phyloP scores from a whole-genome alignment of 1,284 basidiomycete species.

The Pascua sp. region DNA sequence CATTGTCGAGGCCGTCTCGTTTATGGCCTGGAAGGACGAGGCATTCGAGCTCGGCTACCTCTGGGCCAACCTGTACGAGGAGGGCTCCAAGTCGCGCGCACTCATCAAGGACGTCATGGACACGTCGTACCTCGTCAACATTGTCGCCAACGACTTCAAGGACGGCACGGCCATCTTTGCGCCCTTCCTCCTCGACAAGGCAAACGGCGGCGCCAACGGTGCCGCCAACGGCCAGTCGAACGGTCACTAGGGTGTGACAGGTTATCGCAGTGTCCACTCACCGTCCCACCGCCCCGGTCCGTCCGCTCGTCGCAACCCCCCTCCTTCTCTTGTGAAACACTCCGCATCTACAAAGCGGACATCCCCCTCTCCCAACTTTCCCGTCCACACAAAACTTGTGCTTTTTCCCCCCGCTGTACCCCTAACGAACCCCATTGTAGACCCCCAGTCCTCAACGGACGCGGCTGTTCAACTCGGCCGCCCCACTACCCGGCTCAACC shows the following conservation, averaged over 20 bases:
- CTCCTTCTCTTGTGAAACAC: neutral
- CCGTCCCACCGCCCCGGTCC: neutral
- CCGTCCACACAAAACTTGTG: neutral
- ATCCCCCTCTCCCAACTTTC: neutral
- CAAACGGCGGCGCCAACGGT: neutral
- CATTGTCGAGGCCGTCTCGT: conserved; percentile 79
- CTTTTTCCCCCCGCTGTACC: neutral
- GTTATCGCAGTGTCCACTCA: neutral
- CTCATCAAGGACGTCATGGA: conserved; percentile 78
- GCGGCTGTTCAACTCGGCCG: conserved; percentile 16
- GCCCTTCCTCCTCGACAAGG: conserved; percentile 61
- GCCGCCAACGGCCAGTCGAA: neutral
- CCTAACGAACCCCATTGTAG: neutral
- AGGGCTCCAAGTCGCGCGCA: conserved; percentile 67
- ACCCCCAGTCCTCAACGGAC: conserved; percentile 16
- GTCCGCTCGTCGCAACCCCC: neutral
- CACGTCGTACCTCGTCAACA: conserved; percentile 83
- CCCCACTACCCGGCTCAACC: conserved; percentile 12
- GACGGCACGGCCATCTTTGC: conserved; percentile 77
- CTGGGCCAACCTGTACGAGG: conserved; percentile 88
- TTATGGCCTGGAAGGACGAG: conserved; percentile 65
- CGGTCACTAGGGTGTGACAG: neutral
- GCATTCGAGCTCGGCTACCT: conserved; percentile 92
- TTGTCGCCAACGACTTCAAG: conserved; percentile 96
- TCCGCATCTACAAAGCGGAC: neutral